phyloP scores from a whole-genome alignment of 2,329 filamentous ascomycete genomes.

The Colletotrichum australisinense region DNA sequence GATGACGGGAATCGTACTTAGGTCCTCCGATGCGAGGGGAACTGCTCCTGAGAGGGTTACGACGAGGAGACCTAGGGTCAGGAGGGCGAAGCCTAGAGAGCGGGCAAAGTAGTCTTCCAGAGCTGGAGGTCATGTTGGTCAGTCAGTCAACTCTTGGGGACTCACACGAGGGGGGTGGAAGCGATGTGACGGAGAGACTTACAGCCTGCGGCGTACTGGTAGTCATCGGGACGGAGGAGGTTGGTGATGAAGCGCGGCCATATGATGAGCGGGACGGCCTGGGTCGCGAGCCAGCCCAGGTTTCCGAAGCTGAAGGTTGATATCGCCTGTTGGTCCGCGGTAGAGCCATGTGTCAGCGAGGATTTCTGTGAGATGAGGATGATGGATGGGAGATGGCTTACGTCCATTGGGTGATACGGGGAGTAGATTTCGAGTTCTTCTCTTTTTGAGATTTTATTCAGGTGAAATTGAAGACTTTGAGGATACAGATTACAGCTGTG shows the following conservation, averaged over 20 bases:
- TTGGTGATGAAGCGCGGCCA: conserved; percentile 61
- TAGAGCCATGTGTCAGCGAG: background rate
- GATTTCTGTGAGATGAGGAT: background rate
- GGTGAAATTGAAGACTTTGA: background rate
- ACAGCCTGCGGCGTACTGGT: conserved; percentile 43
- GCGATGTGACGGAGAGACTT: conserved; percentile 13
- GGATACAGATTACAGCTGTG: too few relatives aligned
- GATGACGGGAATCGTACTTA: conserved; percentile 42
- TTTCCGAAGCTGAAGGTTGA: conserved; percentile 63
- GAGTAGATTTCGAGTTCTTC: too few relatives aligned
- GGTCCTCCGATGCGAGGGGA: conserved; percentile 66
- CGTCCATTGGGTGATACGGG: conserved; percentile 46
- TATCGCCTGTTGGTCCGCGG: conserved; percentile 52
- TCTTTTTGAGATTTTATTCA: too few relatives aligned
- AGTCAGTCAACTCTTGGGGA: background rate
- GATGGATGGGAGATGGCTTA: conserved; percentile 29
- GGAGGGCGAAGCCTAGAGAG: conserved; percentile 74
- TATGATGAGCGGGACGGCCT: conserved; percentile 59
- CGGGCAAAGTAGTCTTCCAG: conserved; percentile 81
- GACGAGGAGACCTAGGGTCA: conserved; percentile 72
- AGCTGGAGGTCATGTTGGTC: conserved; percentile 52
- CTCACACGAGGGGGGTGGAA: background rate
- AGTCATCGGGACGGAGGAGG: conserved; percentile 50
- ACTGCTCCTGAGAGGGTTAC: conserved; percentile 78
- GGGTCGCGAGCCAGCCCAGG: conserved; percentile 61